Evolutionary conservation across 352 stramenopile genomes (phyloP).

Genomic region (Phytophthora kernoviae): DNA sequence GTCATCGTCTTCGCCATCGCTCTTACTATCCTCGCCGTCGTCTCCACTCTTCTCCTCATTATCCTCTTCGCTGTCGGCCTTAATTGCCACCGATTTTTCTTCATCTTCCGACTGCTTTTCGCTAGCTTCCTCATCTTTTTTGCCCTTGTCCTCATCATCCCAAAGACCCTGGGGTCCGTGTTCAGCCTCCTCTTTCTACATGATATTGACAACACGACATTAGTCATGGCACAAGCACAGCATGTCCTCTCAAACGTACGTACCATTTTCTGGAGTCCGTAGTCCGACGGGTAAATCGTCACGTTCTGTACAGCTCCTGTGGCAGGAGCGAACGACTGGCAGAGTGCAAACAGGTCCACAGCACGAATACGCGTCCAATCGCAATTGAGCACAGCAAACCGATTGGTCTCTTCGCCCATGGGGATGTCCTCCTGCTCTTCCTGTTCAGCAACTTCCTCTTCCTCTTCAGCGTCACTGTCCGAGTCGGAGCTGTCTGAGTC

Average conservation of each 20-base stretch:
- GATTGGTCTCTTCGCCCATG: slow-evolving; percentile 83
- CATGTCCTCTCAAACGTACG: slow-evolving; percentile 2
- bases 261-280: slow-evolving; percentile 94
- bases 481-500: slow-evolving; percentile 54
- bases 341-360: slow-evolving; percentile 95
- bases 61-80: slow-evolving; percentile 23
- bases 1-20: slow-evolving; percentile 42
- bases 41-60: slow-evolving; percentile 30
- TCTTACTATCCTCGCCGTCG: slow-evolving; percentile 32
- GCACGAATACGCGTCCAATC: slow-evolving; percentile 97
- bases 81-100: slow-evolving; percentile 18
- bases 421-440: slow-evolving; percentile 79
- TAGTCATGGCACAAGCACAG: neutral
- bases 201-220: slow-evolving; percentile 3
- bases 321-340: slow-evolving; percentile 93
- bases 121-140: slow-evolving; percentile 12
- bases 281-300: slow-evolving; percentile 96
- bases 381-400: slow-evolving; percentile 95
- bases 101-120: slow-evolving; percentile 31
- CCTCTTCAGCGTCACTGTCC: slow-evolving; percentile 54
- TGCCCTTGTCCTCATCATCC: slow-evolving; percentile 50
- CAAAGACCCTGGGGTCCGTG: slow-evolving; percentile 70
- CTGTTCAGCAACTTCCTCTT: slow-evolving; percentile 43
- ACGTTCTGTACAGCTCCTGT: slow-evolving; percentile 91
- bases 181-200: slow-evolving; percentile 82